Percentiles rank a stretch among this genome's conserved stretches.
These are phyloP conservation scores for Penicillium roqueforti DNA, from an alignment of 495 filamentous ascomycete species.

Conservation along the genomic window DNA sequence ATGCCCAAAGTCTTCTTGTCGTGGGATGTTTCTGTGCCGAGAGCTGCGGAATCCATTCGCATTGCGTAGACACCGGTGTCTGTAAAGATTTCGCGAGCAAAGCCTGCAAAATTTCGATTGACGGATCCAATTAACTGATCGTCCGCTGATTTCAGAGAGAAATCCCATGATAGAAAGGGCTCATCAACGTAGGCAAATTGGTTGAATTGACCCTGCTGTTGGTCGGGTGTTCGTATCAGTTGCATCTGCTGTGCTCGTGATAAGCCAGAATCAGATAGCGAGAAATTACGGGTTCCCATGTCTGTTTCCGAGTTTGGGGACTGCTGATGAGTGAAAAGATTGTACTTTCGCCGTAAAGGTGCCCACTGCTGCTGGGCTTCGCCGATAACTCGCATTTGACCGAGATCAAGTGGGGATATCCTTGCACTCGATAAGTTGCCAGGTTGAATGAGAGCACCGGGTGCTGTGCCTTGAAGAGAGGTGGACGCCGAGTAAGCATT, in stretches of 20 bases:
- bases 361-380: constrained; percentile 69
- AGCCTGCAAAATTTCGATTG: constrained; percentile 64
- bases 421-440: constrained; percentile 40
- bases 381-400: constrained; percentile 61
- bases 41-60: constrained; percentile 60
- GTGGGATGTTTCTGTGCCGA: constrained; percentile 35
- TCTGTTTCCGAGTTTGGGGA: constrained; percentile 34
- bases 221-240: constrained; percentile 26
- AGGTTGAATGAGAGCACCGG: constrained; percentile 39
- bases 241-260: constrained; percentile 49
- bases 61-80: constrained; percentile 68
- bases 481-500: constrained; percentile 36
- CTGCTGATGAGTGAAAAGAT: constrained; percentile 54
- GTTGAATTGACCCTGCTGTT: constrained; percentile 43
- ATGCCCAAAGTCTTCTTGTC: constrained; percentile 42
- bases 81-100: constrained; percentile 68
- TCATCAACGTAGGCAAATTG: constrained; percentile 64
- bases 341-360: constrained; percentile 62
- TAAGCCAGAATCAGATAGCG: constrained; percentile 44
- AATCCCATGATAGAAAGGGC: constrained; percentile 56
- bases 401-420: constrained; percentile 48
- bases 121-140: constrained; percentile 54
- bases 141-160: constrained; percentile 48
- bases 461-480: constrained; percentile 37
- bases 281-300: constrained; percentile 31